Evolutionary conservation across 768 basidiomycete species (phyloP), one percentile per base, ranked within the genome.

Genomic region (Sarcomyxa edulis): DNA sequence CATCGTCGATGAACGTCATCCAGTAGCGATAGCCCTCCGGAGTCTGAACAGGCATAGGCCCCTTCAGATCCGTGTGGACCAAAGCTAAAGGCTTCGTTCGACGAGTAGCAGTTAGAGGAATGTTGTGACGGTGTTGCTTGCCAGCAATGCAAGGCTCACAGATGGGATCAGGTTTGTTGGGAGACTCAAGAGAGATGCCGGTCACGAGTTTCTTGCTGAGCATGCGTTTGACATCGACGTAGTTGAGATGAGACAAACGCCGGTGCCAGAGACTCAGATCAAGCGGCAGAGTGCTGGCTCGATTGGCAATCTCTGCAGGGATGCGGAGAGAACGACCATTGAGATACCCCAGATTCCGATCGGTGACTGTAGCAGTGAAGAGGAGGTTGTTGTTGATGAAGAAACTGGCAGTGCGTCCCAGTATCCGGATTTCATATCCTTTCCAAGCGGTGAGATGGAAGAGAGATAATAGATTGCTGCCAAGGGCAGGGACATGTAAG

Each of bases 111-210:
- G 48, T 36, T n/a, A 24, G 41, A 10, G 49, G 43, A 11, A 50
- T 31, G 14, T 37, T 39, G 7, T 44, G 31, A 0, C 47, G 49
- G 6, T 37, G 47, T 28, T 46, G 50, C 36, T 63, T 63, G 9
- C 59, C 59, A 6, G 44, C 34, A n/a, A 61, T 43, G 37, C 61
- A 61, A 5, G 56, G 53, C 39, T 58, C 55, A 45, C 61, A 61
- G 22, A 62, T 50, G n/a, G 59, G 54, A 42, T 55, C 55, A 11
- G 51, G 51, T 8, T 26, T 6, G 10, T 18, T 34, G 11, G 41
- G 30, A 1, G 50, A 47, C 24, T 47, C 31, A 26, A 63, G 22
- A 7, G 39, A 39, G 40, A 59, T 34, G n/a, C 59, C 53, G 23
- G 14, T 35, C 4, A 59, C 58, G 0, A 55, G 45, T 2, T 48